Evolutionary conservation across 129 eudicot species (phyloP), one percentile per base, ranked within the genome.

Genomic region (Ambrosia artemisiifolia): DNA sequence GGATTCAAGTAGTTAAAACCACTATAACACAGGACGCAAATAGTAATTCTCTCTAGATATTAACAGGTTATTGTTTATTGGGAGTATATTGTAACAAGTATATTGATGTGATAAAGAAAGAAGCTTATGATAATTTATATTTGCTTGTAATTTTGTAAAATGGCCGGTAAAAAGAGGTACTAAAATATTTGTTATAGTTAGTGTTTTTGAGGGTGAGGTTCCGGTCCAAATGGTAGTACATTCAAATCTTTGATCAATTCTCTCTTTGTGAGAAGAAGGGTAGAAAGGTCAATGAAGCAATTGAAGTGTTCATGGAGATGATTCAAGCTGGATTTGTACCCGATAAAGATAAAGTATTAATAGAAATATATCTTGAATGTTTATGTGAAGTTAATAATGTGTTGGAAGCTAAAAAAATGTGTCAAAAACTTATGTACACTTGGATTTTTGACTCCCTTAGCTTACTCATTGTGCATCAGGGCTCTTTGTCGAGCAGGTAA

Each of bases 231-330:
- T 34, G 42, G 80, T 56, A 87, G 91, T 43, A 85, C 96, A 2
- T 92, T 87, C 78, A 85, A 87, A 73, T 80, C 66, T 70, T 75
- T 92, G 90, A 83, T 92, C 56, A 69, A n/a, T n/a, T 83, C 46
- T 89, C 90, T 56, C 95, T 92, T 69, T 89, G 98, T 82, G 90
- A 79, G 53, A 83, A 69, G 75, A 92, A 89, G 60, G 96, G 96
- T 55, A 66, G 92, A 71, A 92, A 83, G 75, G 89, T 89, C 48
- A 85, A 83, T 5, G 96, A 87, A 68, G 96, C 95, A 8, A 69
- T 87, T 34, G 68, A 78, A 34, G 53, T 36, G 32, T 92, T 85
- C 35, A 28, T 64, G 33, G 91, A 89, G 83, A 92, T 92, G 98
- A 75, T 74, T 35, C 34, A 56, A 67, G 67, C 63, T 2, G 93